Evolutionary conservation across 2,329 filamentous ascomycete genomes (phyloP).

Genomic region (Fusarium tuaranense): DNA sequence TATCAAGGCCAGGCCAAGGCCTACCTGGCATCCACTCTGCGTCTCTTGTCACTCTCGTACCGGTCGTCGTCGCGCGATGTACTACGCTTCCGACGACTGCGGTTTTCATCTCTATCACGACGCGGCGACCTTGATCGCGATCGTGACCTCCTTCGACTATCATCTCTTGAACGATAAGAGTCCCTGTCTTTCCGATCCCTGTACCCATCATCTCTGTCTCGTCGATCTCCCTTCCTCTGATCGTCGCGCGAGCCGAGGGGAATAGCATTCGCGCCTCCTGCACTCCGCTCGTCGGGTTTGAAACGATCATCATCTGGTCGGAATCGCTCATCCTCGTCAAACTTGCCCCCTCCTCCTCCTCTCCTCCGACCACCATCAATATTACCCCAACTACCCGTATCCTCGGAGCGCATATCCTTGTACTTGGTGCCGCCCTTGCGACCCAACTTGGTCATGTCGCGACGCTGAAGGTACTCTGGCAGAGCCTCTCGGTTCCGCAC

Average conservation of each 20-base stretch:
- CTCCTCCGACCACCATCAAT: constrained; percentile 63
- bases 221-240: constrained; percentile 46
- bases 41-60: constrained; percentile 70
- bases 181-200: constrained; percentile 45
- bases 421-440: constrained; percentile 93
- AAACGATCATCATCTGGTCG: constrained; percentile 70
- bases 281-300: constrained; percentile 56
- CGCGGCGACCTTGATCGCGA: constrained; percentile 68
- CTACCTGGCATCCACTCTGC: constrained; percentile 62
- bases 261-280: constrained; percentile 76
- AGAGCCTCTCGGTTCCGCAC: constrained; percentile 83
- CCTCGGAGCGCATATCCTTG: constrained; percentile 86
- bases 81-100: constrained; percentile 67
- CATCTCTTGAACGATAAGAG: constrained; percentile 40
- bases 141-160: constrained; percentile 42
- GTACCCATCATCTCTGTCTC: constrained; percentile 37
- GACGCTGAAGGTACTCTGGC: constrained; percentile 90
- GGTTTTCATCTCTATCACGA: constrained; percentile 57
- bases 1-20: constrained; percentile 10
- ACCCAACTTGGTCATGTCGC: constrained; percentile 93
- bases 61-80: constrained; percentile 66
- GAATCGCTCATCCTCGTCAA: constrained; percentile 73
- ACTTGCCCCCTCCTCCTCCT: constrained; percentile 32
- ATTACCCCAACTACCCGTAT: constrained; percentile 88
- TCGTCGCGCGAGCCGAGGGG: constrained; percentile 72